These are phyloP conservation scores for Keqinozyma sinolaborantium DNA, from an alignment of 1,139 yeast species.

Conservation along the genomic window DNA sequence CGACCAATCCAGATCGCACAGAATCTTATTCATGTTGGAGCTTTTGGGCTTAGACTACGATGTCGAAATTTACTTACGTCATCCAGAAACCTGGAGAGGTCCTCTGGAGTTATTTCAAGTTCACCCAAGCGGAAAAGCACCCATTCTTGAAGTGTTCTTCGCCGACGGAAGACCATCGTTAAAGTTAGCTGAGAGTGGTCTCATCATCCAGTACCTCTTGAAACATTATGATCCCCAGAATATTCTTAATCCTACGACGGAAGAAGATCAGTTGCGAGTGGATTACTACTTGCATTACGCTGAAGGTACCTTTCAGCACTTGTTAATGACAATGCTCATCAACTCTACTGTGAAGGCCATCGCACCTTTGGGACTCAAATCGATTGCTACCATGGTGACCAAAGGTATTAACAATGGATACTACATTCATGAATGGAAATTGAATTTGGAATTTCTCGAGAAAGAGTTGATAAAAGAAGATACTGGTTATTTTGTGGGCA, in stretches of 20 bases:
- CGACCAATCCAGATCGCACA: constrained; percentile 44
- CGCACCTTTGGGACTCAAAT: constrained; percentile 44
- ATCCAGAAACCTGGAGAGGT: constrained; percentile 34
- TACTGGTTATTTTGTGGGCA: constrained; percentile 50
- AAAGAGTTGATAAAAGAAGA: constrained; percentile 29
- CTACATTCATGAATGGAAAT: constrained; percentile 32
- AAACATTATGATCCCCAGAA: constrained; percentile 30
- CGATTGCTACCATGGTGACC: constrained; percentile 31
- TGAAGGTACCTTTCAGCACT: constrained; percentile 53
- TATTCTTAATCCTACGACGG: constrained; percentile 23
- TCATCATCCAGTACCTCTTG: constrained; percentile 38
- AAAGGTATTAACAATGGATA: constrained; percentile 36
- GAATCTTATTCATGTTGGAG: constrained; percentile 55
- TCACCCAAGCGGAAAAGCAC: constrained; percentile 53
- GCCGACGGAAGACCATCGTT: constrained; percentile 34
- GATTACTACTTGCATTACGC: constrained; percentile 49
- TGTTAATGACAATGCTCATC: constrained; percentile 33
- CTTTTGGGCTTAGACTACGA: constrained; percentile 40
- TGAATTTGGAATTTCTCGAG: constrained; percentile 36
- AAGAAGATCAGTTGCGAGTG: constrained; percentile 29
- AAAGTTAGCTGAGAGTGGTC: constrained; percentile 41
- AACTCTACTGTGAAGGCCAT: constrained; percentile 29
- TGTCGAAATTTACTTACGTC: constrained; percentile 42
- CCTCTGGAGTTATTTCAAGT: constrained; percentile 40
- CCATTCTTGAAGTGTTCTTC: constrained; percentile 40